Percentiles rank a stretch among this genome's conserved stretches.
These are phyloP conservation scores for Volvariella volvacea DNA, from an alignment of 1,284 basidiomycete species.

Conservation along the genomic window DNA sequence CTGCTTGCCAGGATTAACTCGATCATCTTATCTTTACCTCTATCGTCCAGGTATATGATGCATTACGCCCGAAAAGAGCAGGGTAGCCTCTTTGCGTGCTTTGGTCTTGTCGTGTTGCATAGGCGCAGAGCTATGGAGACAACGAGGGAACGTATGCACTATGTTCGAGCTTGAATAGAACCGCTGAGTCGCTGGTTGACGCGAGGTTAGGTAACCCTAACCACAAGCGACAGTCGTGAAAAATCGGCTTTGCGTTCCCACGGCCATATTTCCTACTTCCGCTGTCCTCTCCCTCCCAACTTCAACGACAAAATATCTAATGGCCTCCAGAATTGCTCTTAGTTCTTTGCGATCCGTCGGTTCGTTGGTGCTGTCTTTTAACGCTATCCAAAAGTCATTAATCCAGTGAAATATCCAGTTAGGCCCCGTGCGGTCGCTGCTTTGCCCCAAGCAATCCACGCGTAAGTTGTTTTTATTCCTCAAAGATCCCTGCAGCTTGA, in stretches of 20 bases:
- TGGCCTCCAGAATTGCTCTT: slow-evolving; percentile 70
- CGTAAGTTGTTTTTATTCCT: slow-evolving; percentile 37
- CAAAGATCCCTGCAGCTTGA: slow-evolving; percentile 4
- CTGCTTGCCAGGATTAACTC: too few relatives aligned
- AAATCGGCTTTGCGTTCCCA: slow-evolving; percentile 2
- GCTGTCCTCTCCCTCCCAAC: slow-evolving; percentile 3
- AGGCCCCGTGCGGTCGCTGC: slow-evolving; percentile 53
- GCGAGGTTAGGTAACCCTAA: background rate
- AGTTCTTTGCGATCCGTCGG: slow-evolving; percentile 58
- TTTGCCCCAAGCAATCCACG: slow-evolving; percentile 43
- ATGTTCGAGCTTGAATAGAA: too few relatives aligned
- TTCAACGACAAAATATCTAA: slow-evolving; percentile 20
- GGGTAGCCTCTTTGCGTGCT: too few relatives aligned
- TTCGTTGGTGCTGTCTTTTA: slow-evolving; percentile 22
- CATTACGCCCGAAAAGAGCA: too few relatives aligned
- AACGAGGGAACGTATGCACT: too few relatives aligned
- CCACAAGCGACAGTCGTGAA: background rate
- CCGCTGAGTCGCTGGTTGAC: too few relatives aligned
- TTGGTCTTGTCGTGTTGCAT: too few relatives aligned
- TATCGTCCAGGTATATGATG: too few relatives aligned
- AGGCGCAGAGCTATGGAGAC: too few relatives aligned
- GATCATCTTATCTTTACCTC: too few relatives aligned
- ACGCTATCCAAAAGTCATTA: slow-evolving; percentile 6
- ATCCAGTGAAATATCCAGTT: slow-evolving; percentile 22
- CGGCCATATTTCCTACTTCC: background rate